Base-by-base conservation (phyloP, 2,329 filamentous ascomycete species). In the Nemania diffusa region DNA sequence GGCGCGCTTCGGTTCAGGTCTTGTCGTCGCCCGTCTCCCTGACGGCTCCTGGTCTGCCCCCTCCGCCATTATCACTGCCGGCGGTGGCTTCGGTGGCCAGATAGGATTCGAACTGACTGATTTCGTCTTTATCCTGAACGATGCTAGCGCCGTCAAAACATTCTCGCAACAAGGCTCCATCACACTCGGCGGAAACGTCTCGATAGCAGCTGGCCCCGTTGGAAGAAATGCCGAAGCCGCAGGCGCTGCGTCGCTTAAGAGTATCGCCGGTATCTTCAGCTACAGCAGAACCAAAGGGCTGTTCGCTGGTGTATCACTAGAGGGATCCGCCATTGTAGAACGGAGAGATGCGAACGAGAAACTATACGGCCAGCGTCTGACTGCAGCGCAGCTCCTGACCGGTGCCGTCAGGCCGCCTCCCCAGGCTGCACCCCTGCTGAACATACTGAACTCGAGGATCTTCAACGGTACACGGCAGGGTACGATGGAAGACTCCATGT, bases 41-140 rank as follows among this genome's bases (percentile, higher is more conserved):
- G 90, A 95, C 78, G 92, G 92, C 46, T 84, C 84, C 64, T 97
- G 92, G 92, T 93, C 91, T 71, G 92, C 92, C 2, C 92, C 92
- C 13, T 91, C 89, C 64, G 93, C 92, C 58, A 94, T 96, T 76
- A 90, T 90, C 59, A 94, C 92, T 1, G 89, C 91, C 29, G 93
- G 93, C 72, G 93, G 90, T 62, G 93, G 92, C 26, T 92, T 97
- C 71, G 92, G 92, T 72, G 92, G 92, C 46, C 92, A 96, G 81
- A 93, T 97, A 75, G 92, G 92, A 40, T 92, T 95, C 79, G 93
- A 97, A 80, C 81, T 97, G 69, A 96, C 93, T 66, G 93, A 96
- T 79, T 99, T 99, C 78, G 96, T 99, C 78, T 98, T 99, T 82
- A 97, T 99, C 72, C 89, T 99, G 71, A 99, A 99, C 82, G 95